Conservation (phyloP, 2,329 filamentous ascomycete genomes). For the Penicillium hordei region DNA sequence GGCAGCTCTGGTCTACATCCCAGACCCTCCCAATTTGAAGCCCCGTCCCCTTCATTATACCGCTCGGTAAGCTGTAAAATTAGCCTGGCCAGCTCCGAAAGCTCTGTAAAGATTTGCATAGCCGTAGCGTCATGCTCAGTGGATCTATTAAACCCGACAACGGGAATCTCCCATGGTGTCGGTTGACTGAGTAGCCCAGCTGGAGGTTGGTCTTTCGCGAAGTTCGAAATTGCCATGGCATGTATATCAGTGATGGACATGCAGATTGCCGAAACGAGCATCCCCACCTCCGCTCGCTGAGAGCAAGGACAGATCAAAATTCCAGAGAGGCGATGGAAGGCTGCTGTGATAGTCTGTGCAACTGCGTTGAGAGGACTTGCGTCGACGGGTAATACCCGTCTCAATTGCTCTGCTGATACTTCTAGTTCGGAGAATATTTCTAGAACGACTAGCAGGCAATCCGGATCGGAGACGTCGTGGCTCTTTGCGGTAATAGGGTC, state of each 20-base stretch:
- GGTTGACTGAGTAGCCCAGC: too few relatives aligned
- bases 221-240: not conserved
- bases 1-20: not conserved
- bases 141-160: not conserved
- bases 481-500: not conserved
- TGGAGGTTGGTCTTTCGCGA: not conserved
- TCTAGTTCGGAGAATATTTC: slow-evolving; percentile 6
- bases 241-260: slow-evolving; percentile 10
- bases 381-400: not conserved
- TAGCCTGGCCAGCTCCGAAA: slow-evolving; percentile 12
- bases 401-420: not conserved
- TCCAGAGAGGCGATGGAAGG: slow-evolving; percentile 4
- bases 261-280: slow-evolving; percentile 11
- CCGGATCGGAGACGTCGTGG: not conserved
- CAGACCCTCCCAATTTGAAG: not conserved
- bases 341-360: slow-evolving; percentile 1
- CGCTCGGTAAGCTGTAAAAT: slow-evolving; percentile 12
- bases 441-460: slow-evolving; percentile 1
- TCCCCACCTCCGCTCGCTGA: slow-evolving; percentile 5
- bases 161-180: not conserved
- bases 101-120: slow-evolving; percentile 5
- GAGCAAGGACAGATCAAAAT: slow-evolving; percentile 15
- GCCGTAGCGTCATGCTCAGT: not conserved
- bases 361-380: not conserved
- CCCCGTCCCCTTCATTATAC: not conserved